phyloP scores from a whole-genome alignment of 257 asterid species.

The Scutellaria baicalensis region DNA sequence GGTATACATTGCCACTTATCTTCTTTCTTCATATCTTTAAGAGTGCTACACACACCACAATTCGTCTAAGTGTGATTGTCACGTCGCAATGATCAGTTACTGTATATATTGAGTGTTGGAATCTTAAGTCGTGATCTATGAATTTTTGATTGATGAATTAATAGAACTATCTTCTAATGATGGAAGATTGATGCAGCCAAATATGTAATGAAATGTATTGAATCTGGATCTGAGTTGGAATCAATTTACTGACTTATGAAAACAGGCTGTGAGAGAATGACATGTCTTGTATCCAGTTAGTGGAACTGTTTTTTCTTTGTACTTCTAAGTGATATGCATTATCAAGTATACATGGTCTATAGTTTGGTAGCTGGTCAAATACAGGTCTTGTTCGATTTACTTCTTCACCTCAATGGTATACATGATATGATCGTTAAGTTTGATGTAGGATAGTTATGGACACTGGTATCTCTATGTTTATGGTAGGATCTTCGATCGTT shows the following conservation, averaged over 20 bases:
- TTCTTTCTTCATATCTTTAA: not conserved
- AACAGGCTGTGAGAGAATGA: not conserved
- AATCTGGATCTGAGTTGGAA: not conserved
- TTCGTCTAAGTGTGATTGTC: not conserved
- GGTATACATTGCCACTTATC: constrained; percentile 36
- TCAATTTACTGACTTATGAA: not conserved
- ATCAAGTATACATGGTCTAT: not conserved
- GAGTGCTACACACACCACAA: not conserved
- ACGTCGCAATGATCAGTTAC: not conserved
- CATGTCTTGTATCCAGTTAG: not conserved
- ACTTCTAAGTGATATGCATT: not conserved
- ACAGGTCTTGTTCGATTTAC: not conserved
- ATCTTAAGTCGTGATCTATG: not conserved
- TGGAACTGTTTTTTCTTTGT: not conserved
- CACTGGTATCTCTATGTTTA: too few species aligned
- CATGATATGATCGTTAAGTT: too few species aligned
- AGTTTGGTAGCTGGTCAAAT: not conserved
- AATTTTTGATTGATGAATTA: not conserved
- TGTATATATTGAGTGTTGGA: not conserved
- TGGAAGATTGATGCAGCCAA: not conserved
- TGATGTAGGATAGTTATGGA: too few species aligned
- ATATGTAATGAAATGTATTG: not conserved
- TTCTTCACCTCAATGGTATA: too few species aligned
- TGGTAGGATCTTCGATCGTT: too few species aligned
- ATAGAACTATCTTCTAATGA: not conserved